Conservation (phyloP, 768 basidiomycete genomes). For the Leccinum fibrillosum region DNA sequence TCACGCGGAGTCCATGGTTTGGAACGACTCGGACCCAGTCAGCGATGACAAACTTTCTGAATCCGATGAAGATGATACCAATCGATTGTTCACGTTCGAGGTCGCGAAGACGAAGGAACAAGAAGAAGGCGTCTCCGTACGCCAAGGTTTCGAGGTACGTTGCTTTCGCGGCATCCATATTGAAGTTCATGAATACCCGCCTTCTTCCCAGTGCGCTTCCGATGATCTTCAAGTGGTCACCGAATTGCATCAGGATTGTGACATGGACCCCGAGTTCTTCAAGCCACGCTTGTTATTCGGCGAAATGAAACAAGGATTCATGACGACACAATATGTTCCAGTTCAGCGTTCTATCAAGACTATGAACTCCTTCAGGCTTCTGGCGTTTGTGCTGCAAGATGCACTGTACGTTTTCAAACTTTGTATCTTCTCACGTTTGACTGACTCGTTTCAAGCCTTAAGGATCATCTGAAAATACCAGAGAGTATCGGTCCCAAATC, state of each 20-base stretch:
- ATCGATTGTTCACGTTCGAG: conserved; percentile 54
- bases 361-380: conserved; percentile 4
- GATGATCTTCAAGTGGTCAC: conserved; percentile 15
- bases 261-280: conserved; percentile 20
- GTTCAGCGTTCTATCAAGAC: conserved; percentile 9
- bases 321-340: conserved; percentile 31
- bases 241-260: conserved; percentile 20
- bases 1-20: conserved; percentile 44
- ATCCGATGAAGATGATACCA: conserved; percentile 39
- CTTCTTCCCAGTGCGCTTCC: conserved; percentile 7
- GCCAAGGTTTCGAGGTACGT: conserved; percentile 46
- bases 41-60: conserved; percentile 23
- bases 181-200: neutral
- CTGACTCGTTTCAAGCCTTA: conserved; percentile 17
- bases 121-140: conserved; percentile 45
- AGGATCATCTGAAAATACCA: conserved; percentile 26
- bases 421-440: neutral
- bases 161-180: neutral
- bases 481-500: conserved; percentile 21
- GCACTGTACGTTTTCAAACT: conserved; percentile 17
- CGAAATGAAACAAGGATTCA: conserved; percentile 42
- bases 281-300: conserved; percentile 36
- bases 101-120: conserved; percentile 57
- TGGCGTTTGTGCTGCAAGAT: conserved; percentile 19
- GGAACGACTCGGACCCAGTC: conserved; percentile 30